A percentile compares a stretch with the other conserved stretches of the same genome.
phyloP scores from a whole-genome alignment of 441 rosid genomes.

The Populus hybrid region DNA sequence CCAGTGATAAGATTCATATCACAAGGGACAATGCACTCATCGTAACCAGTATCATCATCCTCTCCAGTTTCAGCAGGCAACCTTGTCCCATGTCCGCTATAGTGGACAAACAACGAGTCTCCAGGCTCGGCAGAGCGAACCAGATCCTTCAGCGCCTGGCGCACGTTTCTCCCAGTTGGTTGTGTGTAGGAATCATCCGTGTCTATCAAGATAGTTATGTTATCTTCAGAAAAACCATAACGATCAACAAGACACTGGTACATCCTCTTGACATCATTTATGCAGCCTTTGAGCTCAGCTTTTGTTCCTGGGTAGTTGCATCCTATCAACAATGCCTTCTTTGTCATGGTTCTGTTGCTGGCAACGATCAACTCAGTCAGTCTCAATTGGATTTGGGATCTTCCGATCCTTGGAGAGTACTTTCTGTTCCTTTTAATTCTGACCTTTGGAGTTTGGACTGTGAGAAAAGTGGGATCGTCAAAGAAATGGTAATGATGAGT shows the following conservation, averaged over 20 bases:
- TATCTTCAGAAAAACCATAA: conserved; percentile 60
- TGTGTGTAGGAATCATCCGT: conserved; percentile 53
- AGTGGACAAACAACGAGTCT: conserved; percentile 75
- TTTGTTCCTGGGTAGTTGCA: conserved; percentile 83
- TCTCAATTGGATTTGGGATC: background rate
- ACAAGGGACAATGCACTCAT: conserved; percentile 92
- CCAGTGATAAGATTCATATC: conserved; percentile 97
- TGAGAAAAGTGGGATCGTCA: background rate
- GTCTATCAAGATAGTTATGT: conserved; percentile 73
- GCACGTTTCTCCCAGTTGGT: conserved; percentile 83
- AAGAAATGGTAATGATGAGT: background rate
- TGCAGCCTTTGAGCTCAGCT: conserved; percentile 83
- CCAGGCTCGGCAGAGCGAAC: conserved; percentile 54
- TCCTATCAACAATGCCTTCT: conserved; percentile 83
- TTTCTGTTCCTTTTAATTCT: background rate
- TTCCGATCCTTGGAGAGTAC: background rate
- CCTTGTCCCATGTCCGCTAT: conserved; percentile 94
- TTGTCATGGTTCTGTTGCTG: conserved; percentile 37
- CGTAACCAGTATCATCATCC: conserved; percentile 91
- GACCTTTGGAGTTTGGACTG: background rate
- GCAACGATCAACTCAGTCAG: background rate
- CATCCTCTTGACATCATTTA: conserved; percentile 83
- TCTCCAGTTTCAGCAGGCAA: conserved; percentile 98
- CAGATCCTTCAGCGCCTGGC: conserved; percentile 51
- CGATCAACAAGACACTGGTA: conserved; percentile 60